A percentile compares a stretch with the other conserved stretches of the same genome.
phyloP scores from a whole-genome alignment of 1,284 basidiomycete species.

The Heliocybe sulcata region DNA sequence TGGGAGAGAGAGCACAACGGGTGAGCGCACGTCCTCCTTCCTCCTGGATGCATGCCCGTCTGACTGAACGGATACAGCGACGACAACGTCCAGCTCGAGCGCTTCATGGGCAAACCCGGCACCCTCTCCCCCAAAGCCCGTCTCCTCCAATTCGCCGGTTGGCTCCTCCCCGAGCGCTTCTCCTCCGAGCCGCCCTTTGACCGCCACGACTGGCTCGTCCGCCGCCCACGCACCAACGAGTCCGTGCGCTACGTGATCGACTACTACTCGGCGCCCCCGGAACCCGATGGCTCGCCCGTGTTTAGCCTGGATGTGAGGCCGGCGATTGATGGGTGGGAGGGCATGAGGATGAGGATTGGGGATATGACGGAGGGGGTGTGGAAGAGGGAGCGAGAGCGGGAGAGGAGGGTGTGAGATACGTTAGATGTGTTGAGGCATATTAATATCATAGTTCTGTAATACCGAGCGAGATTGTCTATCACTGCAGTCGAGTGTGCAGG shows the following conservation, averaged over 20 bases:
- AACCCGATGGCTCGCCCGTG: slow-evolving; percentile 83
- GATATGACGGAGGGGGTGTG: slow-evolving; percentile 70
- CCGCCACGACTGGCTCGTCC: slow-evolving; percentile 97
- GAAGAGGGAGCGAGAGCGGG: slow-evolving; percentile 16
- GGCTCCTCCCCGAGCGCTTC: slow-evolving; percentile 84
- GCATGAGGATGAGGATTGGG: slow-evolving; percentile 62
- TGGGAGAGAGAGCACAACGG: slow-evolving; percentile 79
- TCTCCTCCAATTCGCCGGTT: slow-evolving; percentile 78
- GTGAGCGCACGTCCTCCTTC: slow-evolving; percentile 32
- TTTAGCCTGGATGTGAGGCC: slow-evolving; percentile 91
- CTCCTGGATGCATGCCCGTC: neutral
- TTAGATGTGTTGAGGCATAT: neutral
- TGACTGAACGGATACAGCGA: slow-evolving; percentile 14
- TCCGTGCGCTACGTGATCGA: slow-evolving; percentile 94
- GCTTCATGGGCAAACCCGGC: slow-evolving; percentile 88
- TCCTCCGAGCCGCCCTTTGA: slow-evolving; percentile 94
- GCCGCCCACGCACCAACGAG: slow-evolving; percentile 63
- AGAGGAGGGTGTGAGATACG: neutral
- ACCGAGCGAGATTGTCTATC: neutral
- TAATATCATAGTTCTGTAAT: neutral
- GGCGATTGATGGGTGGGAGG: slow-evolving; percentile 75
- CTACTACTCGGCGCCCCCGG: slow-evolving; percentile 87
- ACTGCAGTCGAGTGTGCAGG: no score
- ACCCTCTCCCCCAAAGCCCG: slow-evolving; percentile 87
- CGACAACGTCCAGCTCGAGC: slow-evolving; percentile 64